Evolutionary conservation across 1,139 yeast genomes (phyloP).

Genomic region (Candida buenavistaensis): DNA sequence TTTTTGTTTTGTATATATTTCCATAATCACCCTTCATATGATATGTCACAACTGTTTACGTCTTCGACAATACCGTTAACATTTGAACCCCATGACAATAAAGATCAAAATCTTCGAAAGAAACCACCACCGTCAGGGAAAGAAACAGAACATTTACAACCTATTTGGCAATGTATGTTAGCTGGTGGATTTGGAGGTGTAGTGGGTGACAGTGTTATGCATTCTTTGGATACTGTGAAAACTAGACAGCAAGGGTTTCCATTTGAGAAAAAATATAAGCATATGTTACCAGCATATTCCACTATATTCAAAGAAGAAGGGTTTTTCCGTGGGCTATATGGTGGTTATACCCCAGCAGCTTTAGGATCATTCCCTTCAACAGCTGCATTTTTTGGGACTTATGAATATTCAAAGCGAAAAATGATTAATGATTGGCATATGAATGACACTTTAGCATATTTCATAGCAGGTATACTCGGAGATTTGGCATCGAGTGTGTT

Average conservation of each 20-base stretch:
- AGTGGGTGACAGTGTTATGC: conserved; percentile 91
- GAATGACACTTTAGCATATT: conserved; percentile 78
- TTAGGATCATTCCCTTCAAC: conserved; percentile 92
- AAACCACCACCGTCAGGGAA: conserved; percentile 8
- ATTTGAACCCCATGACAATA: conserved; percentile 27
- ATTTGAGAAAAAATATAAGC: conserved; percentile 61
- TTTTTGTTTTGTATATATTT: no score
- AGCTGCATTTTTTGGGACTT: conserved; percentile 87
- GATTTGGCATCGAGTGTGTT: conserved; percentile 88
- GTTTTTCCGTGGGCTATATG: conserved; percentile 75
- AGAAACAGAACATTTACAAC: conserved; percentile 22
- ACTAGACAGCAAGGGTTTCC: conserved; percentile 96
- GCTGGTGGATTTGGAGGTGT: conserved; percentile 97
- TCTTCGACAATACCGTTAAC: conserved; percentile 48
- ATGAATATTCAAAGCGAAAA: conserved; percentile 74
- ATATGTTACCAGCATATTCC: conserved; percentile 66
- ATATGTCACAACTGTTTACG: conserved; percentile 35
- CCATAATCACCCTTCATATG: conserved; percentile 4
- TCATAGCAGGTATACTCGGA: conserved; percentile 86
- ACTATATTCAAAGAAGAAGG: conserved; percentile 85
- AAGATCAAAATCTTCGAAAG: conserved; percentile 9
- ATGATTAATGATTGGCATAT: conserved; percentile 64
- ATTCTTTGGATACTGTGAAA: conserved; percentile 92
- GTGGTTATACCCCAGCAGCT: conserved; percentile 91
- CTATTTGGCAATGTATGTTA: conserved; percentile 63